phyloP scores from a whole-genome alignment of 495 filamentous ascomycete genomes.

The Amniculicola lignicola region DNA sequence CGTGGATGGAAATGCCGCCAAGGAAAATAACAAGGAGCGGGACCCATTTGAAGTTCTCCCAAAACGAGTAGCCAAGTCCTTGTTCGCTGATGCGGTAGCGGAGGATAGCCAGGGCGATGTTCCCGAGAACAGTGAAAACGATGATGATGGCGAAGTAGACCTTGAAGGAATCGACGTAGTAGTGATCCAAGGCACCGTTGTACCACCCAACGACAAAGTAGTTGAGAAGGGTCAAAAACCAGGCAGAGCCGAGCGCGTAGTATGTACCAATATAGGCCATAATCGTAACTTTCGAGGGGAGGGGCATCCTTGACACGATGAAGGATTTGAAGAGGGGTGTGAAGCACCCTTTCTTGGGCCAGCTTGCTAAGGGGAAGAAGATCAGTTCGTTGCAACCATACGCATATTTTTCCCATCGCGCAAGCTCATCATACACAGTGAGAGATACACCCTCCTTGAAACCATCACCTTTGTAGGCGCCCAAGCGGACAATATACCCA shows the following conservation, averaged over 20 bases:
- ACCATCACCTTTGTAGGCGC: constrained; percentile 67
- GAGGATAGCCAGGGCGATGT: constrained; percentile 48
- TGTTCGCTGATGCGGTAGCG: constrained; percentile 47
- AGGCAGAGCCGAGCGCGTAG: constrained; percentile 76
- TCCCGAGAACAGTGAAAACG: constrained; percentile 49
- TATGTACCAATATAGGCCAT: constrained; percentile 85
- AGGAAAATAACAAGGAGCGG: constrained; percentile 49
- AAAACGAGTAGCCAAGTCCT: constrained; percentile 35
- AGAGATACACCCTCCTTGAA: constrained; percentile 84
- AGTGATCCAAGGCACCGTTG: constrained; percentile 48
- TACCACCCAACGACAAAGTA: constrained; percentile 69
- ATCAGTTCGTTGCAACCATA: constrained; percentile 84
- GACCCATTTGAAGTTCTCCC: constrained; percentile 50
- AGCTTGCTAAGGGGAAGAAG: constrained; percentile 66
- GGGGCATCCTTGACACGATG: constrained; percentile 66
- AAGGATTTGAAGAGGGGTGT: constrained; percentile 71
- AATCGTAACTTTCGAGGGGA: constrained; percentile 77
- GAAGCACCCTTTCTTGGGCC: constrained; percentile 61
- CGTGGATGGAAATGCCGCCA: constrained; percentile 48
- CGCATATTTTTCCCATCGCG: constrained; percentile 83
- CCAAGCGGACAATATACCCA: constrained; percentile 73
- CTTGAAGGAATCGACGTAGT: constrained; percentile 51
- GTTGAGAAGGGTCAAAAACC: constrained; percentile 73
- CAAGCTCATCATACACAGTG: constrained; percentile 80
- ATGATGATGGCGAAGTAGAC: constrained; percentile 51